phyloP scores from a whole-genome alignment of 2,329 filamentous ascomycete genomes.

The Trichoderma sp. region DNA sequence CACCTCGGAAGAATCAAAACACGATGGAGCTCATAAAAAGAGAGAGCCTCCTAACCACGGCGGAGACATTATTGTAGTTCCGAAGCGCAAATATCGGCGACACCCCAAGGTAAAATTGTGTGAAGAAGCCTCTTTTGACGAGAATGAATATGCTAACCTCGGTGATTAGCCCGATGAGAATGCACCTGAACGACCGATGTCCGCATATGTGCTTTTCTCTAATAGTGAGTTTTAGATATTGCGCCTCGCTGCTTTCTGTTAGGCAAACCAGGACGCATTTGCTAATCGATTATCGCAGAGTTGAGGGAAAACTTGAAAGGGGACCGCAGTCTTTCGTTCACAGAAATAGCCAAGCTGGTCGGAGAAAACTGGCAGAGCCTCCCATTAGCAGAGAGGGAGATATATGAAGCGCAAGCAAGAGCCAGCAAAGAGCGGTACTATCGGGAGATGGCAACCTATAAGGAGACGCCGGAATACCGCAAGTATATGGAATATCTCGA shows the following conservation, averaged over 20 bases:
- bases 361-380: constrained; percentile 80
- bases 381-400: constrained; percentile 63
- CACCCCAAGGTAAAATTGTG: constrained; percentile 63
- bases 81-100: constrained; percentile 72
- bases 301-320: constrained; percentile 76
- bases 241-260: neutral
- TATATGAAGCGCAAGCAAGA: constrained; percentile 69
- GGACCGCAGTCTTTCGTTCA: constrained; percentile 69
- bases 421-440: constrained; percentile 75
- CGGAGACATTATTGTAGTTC: constrained; percentile 39
- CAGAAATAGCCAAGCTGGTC: constrained; percentile 78
- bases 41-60: constrained; percentile 45
- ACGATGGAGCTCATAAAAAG: constrained; percentile 53
- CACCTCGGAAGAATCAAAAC: constrained; percentile 53
- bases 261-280: neutral
- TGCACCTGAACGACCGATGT: constrained; percentile 75
- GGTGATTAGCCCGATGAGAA: constrained; percentile 65
- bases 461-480: constrained; percentile 68
- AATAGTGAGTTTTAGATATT: constrained; percentile 61
- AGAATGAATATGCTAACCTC: neutral
- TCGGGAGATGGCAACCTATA: constrained; percentile 69
- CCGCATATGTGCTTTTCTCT: constrained; percentile 81
- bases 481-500: constrained; percentile 69
- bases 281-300: constrained; percentile 44
- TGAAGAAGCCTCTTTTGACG: neutral